These are phyloP conservation scores for Solanum hybrid DNA, from an alignment of 305 asterid genomes.

Conservation along the genomic window DNA sequence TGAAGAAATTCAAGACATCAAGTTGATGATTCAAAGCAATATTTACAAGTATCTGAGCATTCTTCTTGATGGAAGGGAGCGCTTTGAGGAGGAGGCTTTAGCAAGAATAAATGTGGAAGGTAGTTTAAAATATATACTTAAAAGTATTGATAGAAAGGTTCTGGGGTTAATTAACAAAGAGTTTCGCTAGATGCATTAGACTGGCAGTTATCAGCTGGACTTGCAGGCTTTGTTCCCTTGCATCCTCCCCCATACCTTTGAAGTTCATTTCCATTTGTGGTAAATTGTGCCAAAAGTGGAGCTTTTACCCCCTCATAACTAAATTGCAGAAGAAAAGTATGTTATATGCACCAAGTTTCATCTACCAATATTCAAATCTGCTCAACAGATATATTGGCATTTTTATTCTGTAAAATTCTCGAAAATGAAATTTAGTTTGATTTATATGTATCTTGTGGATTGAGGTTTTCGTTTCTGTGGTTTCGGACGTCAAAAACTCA, in stretches of 20 bases:
- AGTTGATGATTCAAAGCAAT: conserved; percentile 96
- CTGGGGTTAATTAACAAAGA: not conserved
- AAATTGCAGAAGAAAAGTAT: not conserved
- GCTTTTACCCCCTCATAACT: not conserved
- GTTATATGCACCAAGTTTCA: not conserved
- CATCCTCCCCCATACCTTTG: not conserved
- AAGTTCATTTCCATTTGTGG: not conserved
- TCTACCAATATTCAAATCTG: not conserved
- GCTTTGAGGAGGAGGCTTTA: conserved; percentile 71
- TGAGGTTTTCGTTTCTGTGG: not conserved
- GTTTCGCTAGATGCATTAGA: not conserved
- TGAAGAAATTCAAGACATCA: conserved; percentile 80
- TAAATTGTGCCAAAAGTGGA: not conserved
- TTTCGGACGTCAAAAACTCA: not conserved
- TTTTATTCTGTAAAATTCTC: not conserved
- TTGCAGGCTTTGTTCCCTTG: not conserved
- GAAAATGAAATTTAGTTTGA: not conserved
- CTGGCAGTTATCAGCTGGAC: not conserved
- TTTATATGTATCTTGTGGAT: not conserved
- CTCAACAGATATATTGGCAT: not conserved
- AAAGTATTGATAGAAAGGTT: not conserved
- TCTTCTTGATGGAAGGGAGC: conserved; percentile 91
- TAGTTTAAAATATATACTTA: conserved; percentile 20
- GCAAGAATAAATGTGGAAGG: conserved; percentile 24
- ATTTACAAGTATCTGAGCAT: conserved; percentile 85